Evolutionary conservation across 305 asterid genomes (phyloP).

Genomic region (Salvia sclarea): DNA sequence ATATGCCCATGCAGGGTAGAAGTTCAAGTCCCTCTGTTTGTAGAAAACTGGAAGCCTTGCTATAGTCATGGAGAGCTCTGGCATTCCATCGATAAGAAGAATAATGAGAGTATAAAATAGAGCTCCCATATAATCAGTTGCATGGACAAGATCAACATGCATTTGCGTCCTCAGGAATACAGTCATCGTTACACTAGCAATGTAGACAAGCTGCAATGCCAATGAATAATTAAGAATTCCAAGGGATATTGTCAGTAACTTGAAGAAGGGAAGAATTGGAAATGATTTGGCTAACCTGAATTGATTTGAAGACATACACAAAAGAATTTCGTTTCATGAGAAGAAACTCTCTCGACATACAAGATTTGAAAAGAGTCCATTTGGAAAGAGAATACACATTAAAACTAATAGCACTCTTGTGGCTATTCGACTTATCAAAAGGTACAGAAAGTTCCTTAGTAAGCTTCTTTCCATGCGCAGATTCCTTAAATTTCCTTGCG

Average conservation of each 20-base stretch:
- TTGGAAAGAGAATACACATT: slow-evolving; percentile 57
- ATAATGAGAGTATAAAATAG: slow-evolving; percentile 54
- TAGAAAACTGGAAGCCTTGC: slow-evolving; percentile 68
- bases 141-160: slow-evolving; percentile 54
- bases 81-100: slow-evolving; percentile 61
- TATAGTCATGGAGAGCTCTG: slow-evolving; percentile 67
- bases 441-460: slow-evolving; percentile 50
- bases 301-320: slow-evolving; percentile 54
- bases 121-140: slow-evolving; percentile 71
- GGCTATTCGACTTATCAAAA: slow-evolving; percentile 50
- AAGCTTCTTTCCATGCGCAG: slow-evolving; percentile 45
- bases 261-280: not conserved
- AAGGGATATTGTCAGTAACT: not conserved
- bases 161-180: slow-evolving; percentile 66
- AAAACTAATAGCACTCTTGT: slow-evolving; percentile 50
- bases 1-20: slow-evolving; percentile 92
- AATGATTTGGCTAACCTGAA: slow-evolving; percentile 54
- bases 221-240: not conserved
- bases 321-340: slow-evolving; percentile 72
- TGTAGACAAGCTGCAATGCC: slow-evolving; percentile 55
- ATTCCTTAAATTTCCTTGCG: slow-evolving; percentile 50
- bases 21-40: slow-evolving; percentile 65
- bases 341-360: slow-evolving; percentile 78
- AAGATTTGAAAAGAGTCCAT: slow-evolving; percentile 67
- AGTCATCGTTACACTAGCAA: slow-evolving; percentile 62